Conservation (phyloP, 2,329 filamentous ascomycete species). For the Graphiopsis chlorocephala region DNA sequence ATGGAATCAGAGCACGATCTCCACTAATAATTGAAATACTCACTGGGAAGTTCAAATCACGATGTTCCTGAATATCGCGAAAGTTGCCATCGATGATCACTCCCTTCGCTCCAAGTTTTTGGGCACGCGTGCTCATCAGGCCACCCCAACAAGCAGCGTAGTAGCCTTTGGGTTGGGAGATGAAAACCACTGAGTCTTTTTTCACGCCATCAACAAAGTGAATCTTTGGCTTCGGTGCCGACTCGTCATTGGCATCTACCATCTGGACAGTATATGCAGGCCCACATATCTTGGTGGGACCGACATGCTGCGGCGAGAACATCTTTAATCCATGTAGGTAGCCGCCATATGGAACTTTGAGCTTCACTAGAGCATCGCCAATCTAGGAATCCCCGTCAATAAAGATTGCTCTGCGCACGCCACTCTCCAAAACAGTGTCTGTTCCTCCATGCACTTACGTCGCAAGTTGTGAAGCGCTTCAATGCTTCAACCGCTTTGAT, state of each 20-base stretch:
- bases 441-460: background rate
- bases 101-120: constrained; percentile 36
- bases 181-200: constrained; percentile 36
- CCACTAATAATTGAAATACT: background rate
- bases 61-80: constrained; percentile 43
- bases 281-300: constrained; percentile 53
- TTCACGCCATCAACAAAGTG: constrained; percentile 39
- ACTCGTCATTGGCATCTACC: constrained; percentile 34
- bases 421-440: background rate
- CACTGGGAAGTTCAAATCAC: constrained; percentile 47
- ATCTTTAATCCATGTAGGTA: constrained; percentile 55
- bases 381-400: constrained; percentile 24
- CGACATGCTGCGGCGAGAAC: constrained; percentile 56
- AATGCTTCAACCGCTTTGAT: background rate
- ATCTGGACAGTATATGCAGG: constrained; percentile 49
- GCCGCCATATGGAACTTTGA: constrained; percentile 47
- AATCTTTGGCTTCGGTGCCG: constrained; percentile 29
- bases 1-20: constrained; percentile 8
- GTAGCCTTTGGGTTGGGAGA: constrained; percentile 36
- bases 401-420: background rate
- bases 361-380: constrained; percentile 52
- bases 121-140: constrained; percentile 38
- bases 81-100: constrained; percentile 41
- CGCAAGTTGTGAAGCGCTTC: constrained; percentile 14
- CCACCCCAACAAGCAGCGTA: constrained; percentile 40